Evolutionary conservation across 2,329 filamentous ascomycete species (phyloP).

Genomic region (Chaetomiaceae sp.): DNA sequence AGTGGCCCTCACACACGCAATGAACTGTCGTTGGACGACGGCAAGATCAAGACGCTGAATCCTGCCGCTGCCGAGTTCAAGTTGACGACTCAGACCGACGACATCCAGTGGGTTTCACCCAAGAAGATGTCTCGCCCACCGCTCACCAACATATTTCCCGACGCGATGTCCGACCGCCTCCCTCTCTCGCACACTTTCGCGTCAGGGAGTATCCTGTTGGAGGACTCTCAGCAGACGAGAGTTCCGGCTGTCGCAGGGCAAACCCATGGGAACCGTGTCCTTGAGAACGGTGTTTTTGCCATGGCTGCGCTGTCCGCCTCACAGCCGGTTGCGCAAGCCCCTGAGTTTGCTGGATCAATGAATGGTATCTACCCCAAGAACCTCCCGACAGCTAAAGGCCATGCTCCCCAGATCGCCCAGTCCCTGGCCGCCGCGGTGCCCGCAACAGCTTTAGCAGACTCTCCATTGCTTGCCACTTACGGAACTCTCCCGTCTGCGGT

Average conservation of each 20-base stretch:
- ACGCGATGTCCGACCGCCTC: background rate
- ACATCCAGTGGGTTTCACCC: conserved; percentile 11
- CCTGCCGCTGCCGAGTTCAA: conserved; percentile 28
- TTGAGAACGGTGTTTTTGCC: too few species aligned
- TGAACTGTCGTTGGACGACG: background rate
- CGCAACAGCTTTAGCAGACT: background rate
- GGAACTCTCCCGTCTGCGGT: background rate
- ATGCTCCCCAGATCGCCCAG: background rate
- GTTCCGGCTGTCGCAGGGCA: background rate
- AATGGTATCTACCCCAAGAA: background rate
- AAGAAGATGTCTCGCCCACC: conserved; percentile 22
- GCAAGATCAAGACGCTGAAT: conserved; percentile 22
- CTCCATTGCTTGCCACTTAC: background rate
- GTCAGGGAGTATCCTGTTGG: background rate
- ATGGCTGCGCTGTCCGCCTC: background rate
- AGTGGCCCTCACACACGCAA: background rate
- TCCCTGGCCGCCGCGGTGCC: background rate
- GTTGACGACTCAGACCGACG: background rate
- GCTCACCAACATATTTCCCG: conserved; percentile 21
- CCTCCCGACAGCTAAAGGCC: background rate
- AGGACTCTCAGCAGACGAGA: background rate
- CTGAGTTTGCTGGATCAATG: background rate
- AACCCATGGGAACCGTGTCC: background rate
- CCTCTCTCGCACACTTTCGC: background rate
- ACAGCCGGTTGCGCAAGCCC: background rate